phyloP scores from a whole-genome alignment of 345 rosid species.

The Hypericum perforatum region DNA sequence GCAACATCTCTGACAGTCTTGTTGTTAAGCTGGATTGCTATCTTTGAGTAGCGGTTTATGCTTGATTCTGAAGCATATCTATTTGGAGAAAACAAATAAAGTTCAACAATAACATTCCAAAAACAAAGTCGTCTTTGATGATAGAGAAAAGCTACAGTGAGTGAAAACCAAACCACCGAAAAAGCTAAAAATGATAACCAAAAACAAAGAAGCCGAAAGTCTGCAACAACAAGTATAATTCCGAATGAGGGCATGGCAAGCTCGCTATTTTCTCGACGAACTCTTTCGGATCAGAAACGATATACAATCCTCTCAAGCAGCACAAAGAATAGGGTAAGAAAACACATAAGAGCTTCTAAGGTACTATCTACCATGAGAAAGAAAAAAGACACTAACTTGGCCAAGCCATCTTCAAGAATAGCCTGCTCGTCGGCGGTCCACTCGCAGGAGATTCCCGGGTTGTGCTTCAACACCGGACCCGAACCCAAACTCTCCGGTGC shows the following conservation, averaged over 20 bases:
- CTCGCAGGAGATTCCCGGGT: conserved; percentile 50
- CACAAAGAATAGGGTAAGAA: background rate
- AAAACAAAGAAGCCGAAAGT: too few relatives aligned
- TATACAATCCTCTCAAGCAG: background rate
- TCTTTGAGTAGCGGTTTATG: conserved; percentile 47
- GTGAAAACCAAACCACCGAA: too few relatives aligned
- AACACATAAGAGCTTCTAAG: conserved; percentile 2
- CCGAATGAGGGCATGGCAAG: too few relatives aligned
- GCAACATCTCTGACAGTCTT: conserved; percentile 81
- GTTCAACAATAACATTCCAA: background rate
- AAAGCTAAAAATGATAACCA: too few relatives aligned
- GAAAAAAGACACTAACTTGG: conserved; percentile 25
- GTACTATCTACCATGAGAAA: background rate
- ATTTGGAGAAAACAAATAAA: conserved; percentile 8
- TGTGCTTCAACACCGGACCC: conserved; percentile 36
- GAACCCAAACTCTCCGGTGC: conserved; percentile 20
- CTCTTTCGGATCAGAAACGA: too few relatives aligned
- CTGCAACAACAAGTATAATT: too few relatives aligned
- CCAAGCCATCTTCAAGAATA: conserved; percentile 38
- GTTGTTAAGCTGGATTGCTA: conserved; percentile 36
- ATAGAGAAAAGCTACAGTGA: too few relatives aligned
- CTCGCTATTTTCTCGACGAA: too few relatives aligned
- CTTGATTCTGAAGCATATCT: conserved; percentile 37
- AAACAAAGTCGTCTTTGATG: too few relatives aligned
- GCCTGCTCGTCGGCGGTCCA: conserved; percentile 50